Evolutionary conservation across 805 yeast species (phyloP).

Genomic region (Blastobotrys terrestris): DNA sequence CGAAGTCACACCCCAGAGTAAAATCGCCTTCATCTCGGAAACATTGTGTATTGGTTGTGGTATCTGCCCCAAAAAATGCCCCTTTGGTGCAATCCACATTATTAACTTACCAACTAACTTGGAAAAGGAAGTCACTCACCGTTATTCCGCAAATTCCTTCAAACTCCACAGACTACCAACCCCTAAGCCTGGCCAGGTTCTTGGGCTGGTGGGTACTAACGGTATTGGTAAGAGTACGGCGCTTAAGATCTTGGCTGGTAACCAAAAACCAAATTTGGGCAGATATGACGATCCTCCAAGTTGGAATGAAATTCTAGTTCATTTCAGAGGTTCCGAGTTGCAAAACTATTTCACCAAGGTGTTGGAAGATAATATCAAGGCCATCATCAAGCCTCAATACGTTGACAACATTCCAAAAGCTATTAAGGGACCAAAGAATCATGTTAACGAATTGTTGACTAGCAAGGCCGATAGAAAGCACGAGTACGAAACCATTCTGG

Average conservation of each 20-base stretch:
- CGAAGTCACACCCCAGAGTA: constrained; percentile 85
- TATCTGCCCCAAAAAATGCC: constrained; percentile 98
- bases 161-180: constrained; percentile 95
- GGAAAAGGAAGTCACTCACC: constrained; percentile 87
- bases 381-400: constrained; percentile 98
- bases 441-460: constrained; percentile 75
- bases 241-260: constrained; percentile 91
- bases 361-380: constrained; percentile 87
- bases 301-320: constrained; percentile 87
- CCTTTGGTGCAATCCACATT: constrained; percentile 93
- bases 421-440: constrained; percentile 78
- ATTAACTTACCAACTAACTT: constrained; percentile 95
- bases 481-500: constrained; percentile 57
- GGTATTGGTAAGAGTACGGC: constrained; percentile 99
- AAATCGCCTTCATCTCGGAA: constrained; percentile 93
- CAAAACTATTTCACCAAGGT: constrained; percentile 94
- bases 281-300: constrained; percentile 93
- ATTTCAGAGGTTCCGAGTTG: constrained; percentile 95
- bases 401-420: constrained; percentile 98
- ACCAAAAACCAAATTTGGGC: constrained; percentile 95
- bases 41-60: constrained; percentile 97
- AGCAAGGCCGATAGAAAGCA: constrained; percentile 70
- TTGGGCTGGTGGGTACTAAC: constrained; percentile 96
- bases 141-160: constrained; percentile 97
- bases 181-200: constrained; percentile 98